These are phyloP conservation scores for Naegleria lovaniensis DNA, from an alignment of 208 protist genomes.

Conservation along the genomic window DNA sequence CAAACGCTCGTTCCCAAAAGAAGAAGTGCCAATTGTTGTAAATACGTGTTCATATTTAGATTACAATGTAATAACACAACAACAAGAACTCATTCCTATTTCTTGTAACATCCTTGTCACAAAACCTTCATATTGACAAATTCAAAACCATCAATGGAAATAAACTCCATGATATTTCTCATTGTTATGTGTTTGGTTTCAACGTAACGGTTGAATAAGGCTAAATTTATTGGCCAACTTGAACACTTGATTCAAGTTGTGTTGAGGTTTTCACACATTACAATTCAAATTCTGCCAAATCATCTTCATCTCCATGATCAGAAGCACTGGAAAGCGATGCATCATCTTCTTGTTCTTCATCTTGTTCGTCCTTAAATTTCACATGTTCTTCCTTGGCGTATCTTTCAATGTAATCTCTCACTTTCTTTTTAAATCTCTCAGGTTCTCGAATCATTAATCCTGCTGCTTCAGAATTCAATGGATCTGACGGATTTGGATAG, in stretches of 20 bases:
- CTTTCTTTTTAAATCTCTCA: slow-evolving; percentile 55
- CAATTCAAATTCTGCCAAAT: slow-evolving; percentile 30
- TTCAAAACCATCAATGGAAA: too few relatives aligned
- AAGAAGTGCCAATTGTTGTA: neutral
- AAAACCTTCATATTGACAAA: too few relatives aligned
- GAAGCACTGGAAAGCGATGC: neutral
- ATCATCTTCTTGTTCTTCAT: slow-evolving; percentile 26
- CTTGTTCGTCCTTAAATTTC: neutral
- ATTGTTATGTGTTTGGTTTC: too few relatives aligned
- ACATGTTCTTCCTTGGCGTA: slow-evolving; percentile 17
- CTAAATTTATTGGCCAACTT: too few relatives aligned
- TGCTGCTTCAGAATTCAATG: slow-evolving; percentile 90
- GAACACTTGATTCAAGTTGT: too few relatives aligned
- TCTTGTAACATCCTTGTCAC: neutral
- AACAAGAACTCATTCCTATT: neutral
- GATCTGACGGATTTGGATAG: slow-evolving; percentile 94
- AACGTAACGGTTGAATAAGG: too few relatives aligned
- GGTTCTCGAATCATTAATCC: slow-evolving; percentile 75
- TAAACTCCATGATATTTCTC: too few relatives aligned
- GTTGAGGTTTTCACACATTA: too few relatives aligned
- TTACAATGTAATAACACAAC: neutral
- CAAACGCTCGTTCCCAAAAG: neutral
- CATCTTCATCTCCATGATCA: neutral
- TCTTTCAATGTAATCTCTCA: slow-evolving; percentile 41
- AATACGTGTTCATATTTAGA: too few relatives aligned